Evolutionary conservation across 345 rosid genomes (phyloP), one percentile per base, ranked within the genome.

Genomic region (Acer saccharum): DNA sequence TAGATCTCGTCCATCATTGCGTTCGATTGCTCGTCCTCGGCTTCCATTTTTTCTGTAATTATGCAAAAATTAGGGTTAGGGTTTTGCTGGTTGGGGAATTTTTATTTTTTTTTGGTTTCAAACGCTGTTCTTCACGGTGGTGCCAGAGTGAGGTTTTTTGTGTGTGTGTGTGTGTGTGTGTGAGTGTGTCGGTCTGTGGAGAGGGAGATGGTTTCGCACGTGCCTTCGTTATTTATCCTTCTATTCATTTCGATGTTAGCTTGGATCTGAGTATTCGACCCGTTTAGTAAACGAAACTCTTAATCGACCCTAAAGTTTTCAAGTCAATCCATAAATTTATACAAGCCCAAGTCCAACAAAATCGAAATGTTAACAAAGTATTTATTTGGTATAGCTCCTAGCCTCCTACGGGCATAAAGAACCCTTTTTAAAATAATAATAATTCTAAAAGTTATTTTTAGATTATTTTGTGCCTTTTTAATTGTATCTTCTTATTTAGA

Each of bases 21-120:
- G 16, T 80, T 84, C 12, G 81, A 78, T 17, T 78, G 55, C 58
- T 94, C 98, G 65, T 93, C 94, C 74, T 90, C 99, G 3, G 90
- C 85, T 68, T 92, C 95, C 98, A 91, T 92, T 27, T 66, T n/a
- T 92, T 32, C 55, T 20, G 27, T 16, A 68, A 25, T 63, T 17
- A 6, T 50, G 32, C 16, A 75, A 62, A 55, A 16, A 23, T 52
- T 69, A 78, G 79, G 80, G 81, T 84, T 71, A 75, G 84, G 77
- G 80, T 80, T 79, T 77, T 58, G 43, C 10, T 35, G 35, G 16
- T 7, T 52, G 10, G 61, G 20, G 20, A 65, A 41, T 17, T 14
- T 7, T 8, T 55, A 52, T 54, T 17, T 7, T 8, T 41, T 64
- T 54, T 17, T 21, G 3, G 68, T 32, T 65, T 65, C 50, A 1